These are phyloP conservation scores for Fraxinus cuspidata DNA, from an alignment of 257 asterid species.

Conservation along the genomic window DNA sequence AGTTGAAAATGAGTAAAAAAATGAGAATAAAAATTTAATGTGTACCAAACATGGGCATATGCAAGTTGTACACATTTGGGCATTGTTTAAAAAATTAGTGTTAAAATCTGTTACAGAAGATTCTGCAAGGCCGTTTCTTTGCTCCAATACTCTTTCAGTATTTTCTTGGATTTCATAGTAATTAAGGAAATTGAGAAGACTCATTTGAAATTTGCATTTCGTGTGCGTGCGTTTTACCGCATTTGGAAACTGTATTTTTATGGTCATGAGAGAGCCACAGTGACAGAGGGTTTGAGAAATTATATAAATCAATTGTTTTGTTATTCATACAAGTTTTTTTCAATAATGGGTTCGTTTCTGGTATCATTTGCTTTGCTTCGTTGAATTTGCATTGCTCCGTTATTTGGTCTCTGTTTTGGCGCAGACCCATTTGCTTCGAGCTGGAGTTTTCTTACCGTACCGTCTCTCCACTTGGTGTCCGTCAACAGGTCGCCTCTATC, in stretches of 20 bases:
- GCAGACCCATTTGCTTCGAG: constrained; percentile 72
- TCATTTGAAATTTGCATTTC: not conserved
- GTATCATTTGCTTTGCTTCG: constrained; percentile 6
- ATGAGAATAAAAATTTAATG: not conserved
- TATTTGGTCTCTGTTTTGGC: constrained; percentile 44
- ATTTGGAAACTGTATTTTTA: not conserved
- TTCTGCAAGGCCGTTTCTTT: not conserved
- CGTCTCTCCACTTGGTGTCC: constrained; percentile 90
- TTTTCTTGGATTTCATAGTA: not conserved
- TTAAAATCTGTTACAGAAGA: too few relatives aligned
- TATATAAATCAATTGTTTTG: not conserved
- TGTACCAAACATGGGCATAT: too few relatives aligned
- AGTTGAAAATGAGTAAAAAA: too few relatives aligned
- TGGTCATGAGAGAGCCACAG: not conserved
- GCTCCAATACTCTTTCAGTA: not conserved
- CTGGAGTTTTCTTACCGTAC: constrained; percentile 72
- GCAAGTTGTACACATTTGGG: too few relatives aligned
- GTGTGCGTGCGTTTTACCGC: not conserved
- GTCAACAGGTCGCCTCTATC: constrained; percentile 68
- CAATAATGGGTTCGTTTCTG: not conserved
- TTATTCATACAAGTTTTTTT: too few relatives aligned
- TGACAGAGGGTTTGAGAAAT: not conserved
- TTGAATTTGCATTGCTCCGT: constrained; percentile 35
- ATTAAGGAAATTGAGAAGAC: not conserved
- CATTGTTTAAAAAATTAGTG: too few relatives aligned